phyloP scores from a whole-genome alignment of 1,284 basidiomycete genomes.

The Rhodotorula sp. region DNA sequence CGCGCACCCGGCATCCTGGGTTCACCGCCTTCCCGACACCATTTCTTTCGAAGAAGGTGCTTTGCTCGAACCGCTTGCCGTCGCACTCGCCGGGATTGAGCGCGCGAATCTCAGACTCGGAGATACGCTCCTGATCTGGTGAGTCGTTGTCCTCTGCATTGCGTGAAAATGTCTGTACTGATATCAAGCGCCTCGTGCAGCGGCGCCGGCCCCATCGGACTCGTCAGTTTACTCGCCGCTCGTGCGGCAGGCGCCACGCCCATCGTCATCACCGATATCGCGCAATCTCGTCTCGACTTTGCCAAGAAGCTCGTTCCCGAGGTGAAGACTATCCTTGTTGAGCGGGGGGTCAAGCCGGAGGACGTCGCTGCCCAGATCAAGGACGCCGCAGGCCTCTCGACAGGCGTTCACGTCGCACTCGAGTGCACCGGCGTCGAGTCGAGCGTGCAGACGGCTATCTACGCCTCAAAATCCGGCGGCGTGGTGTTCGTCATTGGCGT shows the following conservation, averaged over 20 bases:
- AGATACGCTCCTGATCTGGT: constrained; percentile 46
- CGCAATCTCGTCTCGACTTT: constrained; percentile 55
- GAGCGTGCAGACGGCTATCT: constrained; percentile 78
- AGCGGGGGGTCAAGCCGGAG: constrained; percentile 45
- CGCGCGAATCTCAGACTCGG: constrained; percentile 54
- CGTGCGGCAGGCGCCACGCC: constrained; percentile 57
- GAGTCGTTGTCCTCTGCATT: background rate
- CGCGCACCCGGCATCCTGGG: constrained; percentile 57
- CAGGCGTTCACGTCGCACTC: constrained; percentile 52
- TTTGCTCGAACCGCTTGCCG: constrained; percentile 52
- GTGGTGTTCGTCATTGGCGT: constrained; percentile 54
- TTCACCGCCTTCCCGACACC: constrained; percentile 56
- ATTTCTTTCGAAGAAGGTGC: constrained; percentile 56
- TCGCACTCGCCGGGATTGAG: constrained; percentile 57
- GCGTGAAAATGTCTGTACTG: background rate
- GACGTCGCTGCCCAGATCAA: constrained; percentile 48
- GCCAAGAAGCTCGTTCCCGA: constrained; percentile 55
- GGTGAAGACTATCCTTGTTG: constrained; percentile 52
- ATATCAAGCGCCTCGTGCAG: constrained; percentile 38
- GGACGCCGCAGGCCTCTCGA: constrained; percentile 44
- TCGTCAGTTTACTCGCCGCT: constrained; percentile 55
- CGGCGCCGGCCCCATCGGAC: constrained; percentile 56
- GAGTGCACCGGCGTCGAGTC: constrained; percentile 87
- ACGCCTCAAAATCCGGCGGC: constrained; percentile 42
- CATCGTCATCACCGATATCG: constrained; percentile 57